Conservation (phyloP, 1,284 basidiomycete species). For the Ustilago lituana region DNA sequence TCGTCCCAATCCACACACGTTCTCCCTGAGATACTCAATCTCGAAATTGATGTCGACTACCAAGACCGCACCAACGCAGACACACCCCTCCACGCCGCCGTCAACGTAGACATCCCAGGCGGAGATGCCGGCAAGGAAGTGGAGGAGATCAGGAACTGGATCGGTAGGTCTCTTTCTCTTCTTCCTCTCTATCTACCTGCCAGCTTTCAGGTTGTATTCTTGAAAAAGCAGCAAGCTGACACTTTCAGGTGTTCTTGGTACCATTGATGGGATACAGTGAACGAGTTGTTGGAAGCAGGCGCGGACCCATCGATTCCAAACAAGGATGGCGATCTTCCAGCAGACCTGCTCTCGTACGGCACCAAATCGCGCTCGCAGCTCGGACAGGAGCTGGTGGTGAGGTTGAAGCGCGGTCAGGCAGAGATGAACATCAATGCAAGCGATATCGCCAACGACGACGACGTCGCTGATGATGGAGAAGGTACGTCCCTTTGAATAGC, state of each 20-base stretch:
- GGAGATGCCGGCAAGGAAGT: slow-evolving; percentile 69
- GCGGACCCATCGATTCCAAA: slow-evolving; percentile 57
- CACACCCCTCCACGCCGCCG: slow-evolving; percentile 84
- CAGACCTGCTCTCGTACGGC: slow-evolving; percentile 52
- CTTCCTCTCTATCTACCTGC: too few species aligned
- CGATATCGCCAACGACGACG: slow-evolving; percentile 52
- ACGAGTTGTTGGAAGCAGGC: slow-evolving; percentile 62
- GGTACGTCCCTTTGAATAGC: slow-evolving; percentile 38
- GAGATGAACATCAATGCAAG: slow-evolving; percentile 44
- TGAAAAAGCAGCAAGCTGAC: too few species aligned
- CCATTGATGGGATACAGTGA: slow-evolving; percentile 29
- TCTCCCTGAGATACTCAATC: slow-evolving; percentile 58
- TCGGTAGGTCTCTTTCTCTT: slow-evolving; percentile 66
- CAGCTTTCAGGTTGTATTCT: too few species aligned
- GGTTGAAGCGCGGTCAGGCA: slow-evolving; percentile 49
- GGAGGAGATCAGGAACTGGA: slow-evolving; percentile 72
- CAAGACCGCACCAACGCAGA: slow-evolving; percentile 78
- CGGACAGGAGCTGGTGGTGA: slow-evolving; percentile 50
- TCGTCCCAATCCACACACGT: slow-evolving; percentile 50
- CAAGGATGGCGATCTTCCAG: slow-evolving; percentile 59
- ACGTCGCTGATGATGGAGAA: slow-evolving; percentile 34
- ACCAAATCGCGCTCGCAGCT: slow-evolving; percentile 42
- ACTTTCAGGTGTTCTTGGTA: not conserved
- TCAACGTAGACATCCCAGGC: slow-evolving; percentile 69
- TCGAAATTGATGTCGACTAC: slow-evolving; percentile 81